A percentile compares a stretch with the other conserved stretches of the same genome.
phyloP scores from a whole-genome alignment of 306 rosid genomes.

The Cyamopsis tetragonoloba region DNA sequence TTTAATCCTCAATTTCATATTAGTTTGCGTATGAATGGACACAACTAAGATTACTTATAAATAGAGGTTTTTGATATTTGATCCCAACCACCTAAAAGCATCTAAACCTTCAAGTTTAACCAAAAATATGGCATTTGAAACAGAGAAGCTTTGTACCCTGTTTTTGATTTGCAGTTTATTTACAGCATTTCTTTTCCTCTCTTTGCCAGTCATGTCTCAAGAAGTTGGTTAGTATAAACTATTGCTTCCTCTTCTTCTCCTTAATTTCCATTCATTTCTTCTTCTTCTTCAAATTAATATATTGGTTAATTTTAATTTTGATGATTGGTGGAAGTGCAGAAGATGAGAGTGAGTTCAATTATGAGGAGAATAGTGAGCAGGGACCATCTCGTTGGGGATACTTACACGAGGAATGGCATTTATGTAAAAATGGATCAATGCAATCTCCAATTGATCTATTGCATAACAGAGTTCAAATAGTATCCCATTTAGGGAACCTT shows the following conservation, averaged over 20 bases:
- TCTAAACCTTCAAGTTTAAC: not conserved
- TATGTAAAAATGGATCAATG: slow-evolving; percentile 50
- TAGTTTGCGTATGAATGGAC: not conserved
- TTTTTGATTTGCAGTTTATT: slow-evolving; percentile 29
- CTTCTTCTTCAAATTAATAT: no score
- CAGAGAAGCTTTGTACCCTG: slow-evolving; percentile 19
- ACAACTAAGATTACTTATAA: no score
- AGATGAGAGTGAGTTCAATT: slow-evolving; percentile 52
- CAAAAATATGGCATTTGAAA: not conserved
- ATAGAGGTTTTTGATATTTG: no score
- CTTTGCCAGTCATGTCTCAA: slow-evolving; percentile 20
- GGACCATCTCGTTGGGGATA: slow-evolving; percentile 68
- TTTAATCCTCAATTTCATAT: not conserved
- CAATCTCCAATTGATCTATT: slow-evolving; percentile 71
- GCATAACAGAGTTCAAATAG: slow-evolving; percentile 43
- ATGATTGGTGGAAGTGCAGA: slow-evolving; percentile 36
- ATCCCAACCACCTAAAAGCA: not conserved
- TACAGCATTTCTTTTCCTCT: slow-evolving; percentile 17
- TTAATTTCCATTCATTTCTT: not conserved
- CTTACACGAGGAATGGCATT: slow-evolving; percentile 47
- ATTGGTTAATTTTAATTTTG: no score
- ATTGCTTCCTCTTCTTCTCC: not conserved
- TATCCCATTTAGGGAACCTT: slow-evolving; percentile 31
- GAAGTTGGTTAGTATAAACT: slow-evolving; percentile 48
- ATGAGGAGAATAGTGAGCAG: slow-evolving; percentile 25